Conservation (phyloP, 2,329 filamentous ascomycete genomes). For the Talaromyces sp. region DNA sequence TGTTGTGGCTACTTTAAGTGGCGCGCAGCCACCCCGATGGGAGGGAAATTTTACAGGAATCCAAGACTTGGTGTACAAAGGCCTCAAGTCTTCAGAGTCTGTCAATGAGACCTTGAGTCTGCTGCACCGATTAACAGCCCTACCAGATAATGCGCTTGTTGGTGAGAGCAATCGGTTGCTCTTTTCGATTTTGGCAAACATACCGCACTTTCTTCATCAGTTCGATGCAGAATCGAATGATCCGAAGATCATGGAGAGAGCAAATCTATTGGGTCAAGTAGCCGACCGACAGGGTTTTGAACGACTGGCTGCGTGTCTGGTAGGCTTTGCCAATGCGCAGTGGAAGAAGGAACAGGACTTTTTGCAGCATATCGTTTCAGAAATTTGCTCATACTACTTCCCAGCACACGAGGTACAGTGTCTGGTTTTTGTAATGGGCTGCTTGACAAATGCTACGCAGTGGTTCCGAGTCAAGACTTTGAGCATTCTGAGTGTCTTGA, state of each 20-base stretch:
- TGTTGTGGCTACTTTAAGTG: conserved; percentile 67
- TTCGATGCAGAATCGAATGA: conserved; percentile 64
- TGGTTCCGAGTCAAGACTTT: conserved; percentile 95
- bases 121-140: conserved; percentile 70
- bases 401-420: conserved; percentile 78
- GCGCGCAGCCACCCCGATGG: conserved; percentile 81
- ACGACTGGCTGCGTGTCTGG: conserved; percentile 65
- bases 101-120: conserved; percentile 72
- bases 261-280: conserved; percentile 65
- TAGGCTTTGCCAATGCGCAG: conserved; percentile 64
- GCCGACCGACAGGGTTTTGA: conserved; percentile 68
- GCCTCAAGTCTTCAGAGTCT: conserved; percentile 78
- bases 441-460: conserved; percentile 79
- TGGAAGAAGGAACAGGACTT: conserved; percentile 72
- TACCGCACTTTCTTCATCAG: conserved; percentile 76
- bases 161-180: conserved; percentile 79
- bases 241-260: conserved; percentile 57
- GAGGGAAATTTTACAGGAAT: conserved; percentile 84
- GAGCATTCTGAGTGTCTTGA: conserved; percentile 77
- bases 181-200: conserved; percentile 84
- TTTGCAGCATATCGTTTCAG: conserved; percentile 66
- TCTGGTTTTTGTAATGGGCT: conserved; percentile 83
- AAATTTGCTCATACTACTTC: conserved; percentile 73
- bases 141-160: conserved; percentile 76
- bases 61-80: conserved; percentile 83